Evolutionary conservation across 2,329 filamentous ascomycete species (phyloP).

Genomic region (Claviceps arundinis): DNA sequence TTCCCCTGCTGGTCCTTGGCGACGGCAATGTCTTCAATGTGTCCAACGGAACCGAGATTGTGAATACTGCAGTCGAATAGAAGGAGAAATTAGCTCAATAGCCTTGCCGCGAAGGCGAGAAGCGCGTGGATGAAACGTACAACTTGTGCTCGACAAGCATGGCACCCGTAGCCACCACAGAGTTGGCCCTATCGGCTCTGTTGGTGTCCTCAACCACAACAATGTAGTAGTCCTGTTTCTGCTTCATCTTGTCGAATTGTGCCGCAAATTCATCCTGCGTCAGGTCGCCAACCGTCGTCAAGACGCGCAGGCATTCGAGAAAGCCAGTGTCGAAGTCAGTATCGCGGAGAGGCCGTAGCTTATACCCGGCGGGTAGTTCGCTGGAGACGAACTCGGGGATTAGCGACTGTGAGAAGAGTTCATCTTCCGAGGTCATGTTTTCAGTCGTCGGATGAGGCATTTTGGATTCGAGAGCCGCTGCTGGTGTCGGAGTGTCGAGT

Average conservation of each 20-base stretch:
- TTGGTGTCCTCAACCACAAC: slow-evolving; percentile 68
- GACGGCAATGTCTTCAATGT: slow-evolving; percentile 97
- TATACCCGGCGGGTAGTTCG: slow-evolving; percentile 68
- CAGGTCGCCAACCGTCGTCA: slow-evolving; percentile 88
- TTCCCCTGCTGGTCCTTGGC: slow-evolving; percentile 93
- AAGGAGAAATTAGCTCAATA: slow-evolving; percentile 8
- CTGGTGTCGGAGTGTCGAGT: not conserved
- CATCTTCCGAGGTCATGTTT: slow-evolving; percentile 22
- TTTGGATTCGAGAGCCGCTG: not conserved
- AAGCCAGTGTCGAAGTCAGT: slow-evolving; percentile 73
- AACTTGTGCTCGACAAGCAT: slow-evolving; percentile 91
- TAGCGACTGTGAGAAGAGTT: slow-evolving; percentile 65
- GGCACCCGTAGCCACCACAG: slow-evolving; percentile 80
- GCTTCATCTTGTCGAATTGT: slow-evolving; percentile 70
- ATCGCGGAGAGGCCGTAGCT: slow-evolving; percentile 63
- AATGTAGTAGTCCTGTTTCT: slow-evolving; percentile 69
- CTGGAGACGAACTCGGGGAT: slow-evolving; percentile 63
- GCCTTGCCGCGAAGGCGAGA: not conserved
- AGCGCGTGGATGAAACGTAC: slow-evolving; percentile 33
- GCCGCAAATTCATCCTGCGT: slow-evolving; percentile 59
- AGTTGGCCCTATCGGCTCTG: slow-evolving; percentile 33
- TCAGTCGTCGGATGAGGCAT: slow-evolving; percentile 4
- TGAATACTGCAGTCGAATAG: slow-evolving; percentile 46
- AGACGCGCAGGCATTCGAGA: slow-evolving; percentile 77
- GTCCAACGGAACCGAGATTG: slow-evolving; percentile 69